phyloP scores from a whole-genome alignment of 73 alveolate genomes.

The Tetrahymena thermophila region DNA sequence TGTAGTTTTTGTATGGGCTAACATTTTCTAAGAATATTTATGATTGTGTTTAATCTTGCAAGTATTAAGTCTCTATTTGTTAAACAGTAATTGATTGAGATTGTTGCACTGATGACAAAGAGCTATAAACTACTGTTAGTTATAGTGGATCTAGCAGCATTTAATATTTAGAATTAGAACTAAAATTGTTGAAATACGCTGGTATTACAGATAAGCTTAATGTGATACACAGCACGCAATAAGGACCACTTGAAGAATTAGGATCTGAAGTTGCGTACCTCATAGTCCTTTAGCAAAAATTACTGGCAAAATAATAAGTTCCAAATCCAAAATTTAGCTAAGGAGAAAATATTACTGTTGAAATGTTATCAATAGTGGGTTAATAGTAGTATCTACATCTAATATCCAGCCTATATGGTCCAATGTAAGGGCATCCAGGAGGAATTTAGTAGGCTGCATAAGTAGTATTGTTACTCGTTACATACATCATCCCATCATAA shows the following conservation, averaged over 20 bases:
- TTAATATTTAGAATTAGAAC: background rate
- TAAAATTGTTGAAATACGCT: background rate
- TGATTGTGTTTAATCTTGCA: background rate
- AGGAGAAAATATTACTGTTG: background rate
- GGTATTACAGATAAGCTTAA: background rate
- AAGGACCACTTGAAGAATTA: background rate
- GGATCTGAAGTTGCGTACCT: background rate
- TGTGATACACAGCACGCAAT: background rate
- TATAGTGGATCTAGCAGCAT: background rate
- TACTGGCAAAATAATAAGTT: background rate
- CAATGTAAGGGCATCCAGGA: background rate
- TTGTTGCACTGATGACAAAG: background rate
- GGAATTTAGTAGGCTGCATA: background rate
- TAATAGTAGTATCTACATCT: background rate
- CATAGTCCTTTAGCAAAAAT: background rate
- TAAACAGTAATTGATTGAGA: background rate
- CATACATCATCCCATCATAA: background rate
- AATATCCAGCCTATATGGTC: background rate
- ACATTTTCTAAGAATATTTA: background rate
- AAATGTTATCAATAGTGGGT: background rate
- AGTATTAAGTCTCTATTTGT: background rate
- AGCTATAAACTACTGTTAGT: background rate
- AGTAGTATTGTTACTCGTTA: background rate
- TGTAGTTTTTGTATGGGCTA: background rate
- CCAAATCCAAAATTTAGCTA: background rate